Percentiles rank a stretch among this genome's conserved stretches.
Evolutionary conservation across 306 rosid species (phyloP).

Genomic region (Urtica urens): DNA sequence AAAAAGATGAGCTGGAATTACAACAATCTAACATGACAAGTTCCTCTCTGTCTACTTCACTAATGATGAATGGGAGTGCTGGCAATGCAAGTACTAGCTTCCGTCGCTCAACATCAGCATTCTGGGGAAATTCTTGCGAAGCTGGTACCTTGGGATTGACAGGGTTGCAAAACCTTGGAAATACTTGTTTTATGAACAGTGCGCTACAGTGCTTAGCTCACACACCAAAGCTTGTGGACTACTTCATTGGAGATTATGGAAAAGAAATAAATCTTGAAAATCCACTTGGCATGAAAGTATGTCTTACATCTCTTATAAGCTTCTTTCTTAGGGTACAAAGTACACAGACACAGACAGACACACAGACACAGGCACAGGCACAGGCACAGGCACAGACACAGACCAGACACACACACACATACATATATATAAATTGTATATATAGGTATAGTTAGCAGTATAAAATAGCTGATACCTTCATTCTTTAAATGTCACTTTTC

Average conservation of each 20-base stretch:
- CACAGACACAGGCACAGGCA: too few relatives aligned
- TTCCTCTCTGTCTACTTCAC: slow-evolving; percentile 36
- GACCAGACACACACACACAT: too few relatives aligned
- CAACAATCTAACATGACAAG: slow-evolving; percentile 16
- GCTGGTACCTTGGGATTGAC: slow-evolving; percentile 90
- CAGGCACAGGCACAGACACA: too few relatives aligned
- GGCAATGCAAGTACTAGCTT: slow-evolving; percentile 37
- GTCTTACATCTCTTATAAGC: slow-evolving; percentile 18
- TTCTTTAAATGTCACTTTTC: slow-evolving; percentile 14
- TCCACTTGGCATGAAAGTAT: slow-evolving; percentile 94
- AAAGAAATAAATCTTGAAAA: slow-evolving; percentile 84
- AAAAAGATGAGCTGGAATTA: slow-evolving; percentile 41
- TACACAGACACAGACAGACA: too few relatives aligned
- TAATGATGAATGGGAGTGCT: slow-evolving; percentile 52
- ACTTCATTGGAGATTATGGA: slow-evolving; percentile 88
- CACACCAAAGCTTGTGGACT: slow-evolving; percentile 94
- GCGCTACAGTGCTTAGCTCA: slow-evolving; percentile 90
- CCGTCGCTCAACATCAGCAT: slow-evolving; percentile 34
- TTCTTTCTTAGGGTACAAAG: slow-evolving; percentile 8
- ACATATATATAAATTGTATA: too few relatives aligned
- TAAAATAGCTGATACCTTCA: too few relatives aligned
- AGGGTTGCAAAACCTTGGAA: slow-evolving; percentile 91
- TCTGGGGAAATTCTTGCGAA: slow-evolving; percentile 56
- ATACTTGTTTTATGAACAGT: slow-evolving; percentile 99
- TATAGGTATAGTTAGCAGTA: too few relatives aligned